phyloP scores from a whole-genome alignment of 345 rosid genomes.

The Camelina sativa region DNA sequence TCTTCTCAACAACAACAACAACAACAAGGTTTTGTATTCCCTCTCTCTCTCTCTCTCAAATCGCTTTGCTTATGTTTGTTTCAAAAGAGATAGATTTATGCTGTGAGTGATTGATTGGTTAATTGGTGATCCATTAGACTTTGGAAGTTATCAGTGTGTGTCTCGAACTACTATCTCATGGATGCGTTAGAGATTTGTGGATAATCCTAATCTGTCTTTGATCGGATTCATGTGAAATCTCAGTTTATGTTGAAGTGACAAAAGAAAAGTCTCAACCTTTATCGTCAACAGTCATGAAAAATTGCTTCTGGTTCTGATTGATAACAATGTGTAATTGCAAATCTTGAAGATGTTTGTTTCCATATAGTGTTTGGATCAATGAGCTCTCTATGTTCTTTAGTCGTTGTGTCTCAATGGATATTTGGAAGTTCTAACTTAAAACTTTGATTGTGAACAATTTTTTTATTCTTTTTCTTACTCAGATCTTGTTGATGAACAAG shows the following conservation, averaged over 20 bases:
- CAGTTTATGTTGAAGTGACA: background rate
- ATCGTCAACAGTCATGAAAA: background rate
- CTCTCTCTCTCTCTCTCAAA: constrained; percentile 4
- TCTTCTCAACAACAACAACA: constrained; percentile 32
- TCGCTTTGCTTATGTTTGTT: constrained; percentile 1
- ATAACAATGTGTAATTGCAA: background rate
- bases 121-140: constrained; percentile 2
- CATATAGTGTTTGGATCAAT: background rate
- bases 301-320: constrained; percentile 2
- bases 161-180: background rate
- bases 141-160: constrained; percentile 1
- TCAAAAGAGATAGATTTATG: background rate
- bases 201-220: background rate
- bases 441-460: background rate
- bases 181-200: background rate
- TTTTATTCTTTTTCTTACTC: background rate
- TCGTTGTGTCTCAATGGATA: background rate
- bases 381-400: background rate
- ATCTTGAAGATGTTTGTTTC: background rate
- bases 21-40: constrained; percentile 35
- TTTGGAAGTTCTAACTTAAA: background rate
- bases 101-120: background rate
- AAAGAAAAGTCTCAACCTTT: constrained; percentile 1
- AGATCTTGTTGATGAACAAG: constrained; percentile 34
- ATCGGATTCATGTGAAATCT: background rate